Conservation (phyloP, 257 asterid genomes). For the Striga asiatica region DNA sequence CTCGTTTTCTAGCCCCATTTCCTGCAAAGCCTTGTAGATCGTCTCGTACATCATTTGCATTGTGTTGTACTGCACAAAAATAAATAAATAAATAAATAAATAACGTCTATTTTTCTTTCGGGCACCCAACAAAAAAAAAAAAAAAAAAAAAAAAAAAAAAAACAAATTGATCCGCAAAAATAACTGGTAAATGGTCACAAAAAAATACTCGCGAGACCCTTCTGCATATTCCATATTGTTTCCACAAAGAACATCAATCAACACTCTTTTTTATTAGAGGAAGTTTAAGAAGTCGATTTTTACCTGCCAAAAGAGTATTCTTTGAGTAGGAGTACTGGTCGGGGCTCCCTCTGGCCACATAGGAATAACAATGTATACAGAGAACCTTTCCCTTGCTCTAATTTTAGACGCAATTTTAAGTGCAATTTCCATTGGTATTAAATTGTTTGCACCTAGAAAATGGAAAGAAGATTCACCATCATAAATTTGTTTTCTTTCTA, state of each 20-base stretch:
- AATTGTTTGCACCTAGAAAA: slow-evolving; percentile 65
- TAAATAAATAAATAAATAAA: no score
- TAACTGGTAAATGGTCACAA: no score
- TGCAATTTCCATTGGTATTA: slow-evolving; percentile 91
- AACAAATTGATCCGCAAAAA: no score
- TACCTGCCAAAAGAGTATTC: slow-evolving; percentile 94
- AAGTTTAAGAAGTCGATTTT: neutral
- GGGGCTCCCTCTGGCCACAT: slow-evolving; percentile 99
- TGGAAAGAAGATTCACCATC: neutral
- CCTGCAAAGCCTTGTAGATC: slow-evolving; percentile 72
- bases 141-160: no score
- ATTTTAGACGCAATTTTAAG: slow-evolving; percentile 75
- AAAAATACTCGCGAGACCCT: no score
- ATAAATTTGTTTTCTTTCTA: no score
- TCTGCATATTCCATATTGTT: neutral
- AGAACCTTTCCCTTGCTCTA: slow-evolving; percentile 63
- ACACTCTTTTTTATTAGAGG: neutral
- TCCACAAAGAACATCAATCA: no score
- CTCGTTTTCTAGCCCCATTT: slow-evolving; percentile 54
- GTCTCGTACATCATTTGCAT: slow-evolving; percentile 92
- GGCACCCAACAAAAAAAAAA: no score
- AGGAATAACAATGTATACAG: slow-evolving; percentile 70
- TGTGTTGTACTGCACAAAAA: slow-evolving; percentile 78
- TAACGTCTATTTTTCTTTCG: no score
- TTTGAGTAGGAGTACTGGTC: slow-evolving; percentile 65